phyloP scores from a whole-genome alignment of 129 eudicot genomes.

The Flaveria ramosissima region DNA sequence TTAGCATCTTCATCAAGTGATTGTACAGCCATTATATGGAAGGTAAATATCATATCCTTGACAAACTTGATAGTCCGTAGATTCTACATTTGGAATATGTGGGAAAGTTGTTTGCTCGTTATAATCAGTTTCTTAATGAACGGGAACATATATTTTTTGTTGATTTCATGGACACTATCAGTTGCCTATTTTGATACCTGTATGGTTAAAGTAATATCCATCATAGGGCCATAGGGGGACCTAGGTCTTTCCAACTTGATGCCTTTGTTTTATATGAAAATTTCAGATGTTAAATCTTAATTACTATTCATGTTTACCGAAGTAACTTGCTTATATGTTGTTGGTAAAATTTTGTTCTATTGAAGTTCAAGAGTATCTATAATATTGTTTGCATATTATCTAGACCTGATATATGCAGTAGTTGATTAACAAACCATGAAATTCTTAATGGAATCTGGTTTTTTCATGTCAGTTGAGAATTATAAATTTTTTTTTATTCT shows the following conservation, averaged over 20 bases:
- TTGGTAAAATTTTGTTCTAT: not conserved
- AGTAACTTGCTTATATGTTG: not conserved
- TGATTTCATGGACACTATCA: constrained; percentile 4
- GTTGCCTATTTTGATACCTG: not conserved
- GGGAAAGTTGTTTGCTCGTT: constrained; percentile 11
- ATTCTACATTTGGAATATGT: constrained; percentile 5
- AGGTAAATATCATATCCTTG: constrained; percentile 49
- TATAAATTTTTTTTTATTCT: not conserved
- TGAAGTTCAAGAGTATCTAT: not conserved
- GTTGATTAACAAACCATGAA: constrained; percentile 9
- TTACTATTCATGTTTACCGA: constrained; percentile 9
- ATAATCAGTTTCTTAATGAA: not conserved
- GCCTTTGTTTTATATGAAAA: not conserved
- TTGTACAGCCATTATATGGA: constrained; percentile 93
- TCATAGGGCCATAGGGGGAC: not conserved
- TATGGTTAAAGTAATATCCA: not conserved
- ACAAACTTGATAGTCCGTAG: constrained; percentile 24
- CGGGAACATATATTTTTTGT: constrained; percentile 14
- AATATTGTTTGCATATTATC: not conserved
- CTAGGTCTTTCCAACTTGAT: not conserved
- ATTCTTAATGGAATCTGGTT: not conserved
- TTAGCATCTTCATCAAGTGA: constrained; percentile 92
- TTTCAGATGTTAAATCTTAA: not conserved
- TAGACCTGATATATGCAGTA: not conserved
- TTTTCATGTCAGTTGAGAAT: constrained; percentile 3